A percentile compares a stretch with the other conserved stretches of the same genome.
Conservation (phyloP, 768 basidiomycete species). For the Suillus plorans region DNA sequence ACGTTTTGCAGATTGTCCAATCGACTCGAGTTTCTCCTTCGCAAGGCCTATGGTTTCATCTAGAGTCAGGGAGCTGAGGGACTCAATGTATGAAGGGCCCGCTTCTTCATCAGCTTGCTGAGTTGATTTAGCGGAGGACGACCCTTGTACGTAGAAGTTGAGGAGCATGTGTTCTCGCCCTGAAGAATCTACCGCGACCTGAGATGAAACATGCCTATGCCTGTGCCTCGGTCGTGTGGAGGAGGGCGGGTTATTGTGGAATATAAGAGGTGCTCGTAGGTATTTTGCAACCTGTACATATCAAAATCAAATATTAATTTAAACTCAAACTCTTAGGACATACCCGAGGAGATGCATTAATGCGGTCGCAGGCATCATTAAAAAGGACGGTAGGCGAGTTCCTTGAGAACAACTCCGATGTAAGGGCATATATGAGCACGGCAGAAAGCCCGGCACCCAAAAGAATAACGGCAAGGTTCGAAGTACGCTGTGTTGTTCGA, state of each 20-base stretch:
- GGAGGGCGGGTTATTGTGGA: conserved; percentile 85
- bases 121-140: conserved; percentile 39
- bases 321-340: conserved; percentile 12
- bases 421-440: conserved; percentile 72
- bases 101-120: conserved; percentile 32
- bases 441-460: conserved; percentile 80
- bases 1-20: conserved; percentile 51
- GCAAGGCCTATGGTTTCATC: conserved; percentile 53
- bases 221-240: conserved; percentile 74
- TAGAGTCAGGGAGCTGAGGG: conserved; percentile 51
- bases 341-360: conserved; percentile 47
- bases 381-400: conserved; percentile 87
- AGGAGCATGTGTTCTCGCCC: conserved; percentile 85
- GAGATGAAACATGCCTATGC: conserved; percentile 78
- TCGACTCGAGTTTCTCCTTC: conserved; percentile 38
- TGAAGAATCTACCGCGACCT: conserved; percentile 66
- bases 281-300: conserved; percentile 61
- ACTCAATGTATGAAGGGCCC: conserved; percentile 39
- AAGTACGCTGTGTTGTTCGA: conserved; percentile 49
- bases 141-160: conserved; percentile 77
- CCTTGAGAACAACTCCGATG: conserved; percentile 83
- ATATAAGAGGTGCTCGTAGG: conserved; percentile 64
- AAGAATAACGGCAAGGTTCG: conserved; percentile 55
- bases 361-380: conserved; percentile 52
- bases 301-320: neutral